Base-by-base conservation (phyloP, 2,329 filamentous ascomycete genomes). In the Exophiala phaeomuriformis region DNA sequence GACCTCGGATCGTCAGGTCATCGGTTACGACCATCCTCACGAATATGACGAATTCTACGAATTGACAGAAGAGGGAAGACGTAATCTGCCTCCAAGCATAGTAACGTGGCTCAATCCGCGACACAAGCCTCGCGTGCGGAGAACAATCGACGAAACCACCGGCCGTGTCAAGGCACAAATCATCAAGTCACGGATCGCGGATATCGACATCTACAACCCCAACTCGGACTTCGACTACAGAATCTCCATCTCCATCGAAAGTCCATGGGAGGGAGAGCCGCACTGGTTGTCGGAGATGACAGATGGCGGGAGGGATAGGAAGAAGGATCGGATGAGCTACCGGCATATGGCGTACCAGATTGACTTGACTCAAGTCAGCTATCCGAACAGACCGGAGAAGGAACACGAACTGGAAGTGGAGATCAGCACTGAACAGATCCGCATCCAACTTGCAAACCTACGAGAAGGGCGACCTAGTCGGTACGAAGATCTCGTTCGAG, bases 181-280 rank as follows among this genome's bases (percentile, higher is more conserved):
- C 64, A 83, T 98, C 70, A 98, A 98, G 74, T 83, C 84, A 29
- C 83, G 90, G n/a, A 77, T 97, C 9, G 84, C 82, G 29, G 90
- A 98, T 67, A 73, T 96, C n/a, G 86, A 95, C 64, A 79, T 98
- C 12, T 85, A 86, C 69, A 86, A 89, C 62, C 91, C 93, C 0
- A 75, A 76, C 47, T 80, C 79, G 5, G 81, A 82, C 2, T 87
- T 96, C 65, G 93, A 98, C 70, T 95, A 90, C 71, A 87, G 93
- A 7, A 84, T 98, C 62, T 95, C 89, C 64, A 83, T 98, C 65
- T 97, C 95, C 66, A 79, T 98, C 1, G 94, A 98, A 80, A 90
- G 94, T 80, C 80, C 85, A 50, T 95, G 84, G 74, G 79, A 89
- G 2, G 88, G 90, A 28, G 75, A 81, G 1, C 64, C 86, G 0